Base-by-base conservation (phyloP, 2,329 filamentous ascomycete species). In the Simplicillium aogashimaense region DNA sequence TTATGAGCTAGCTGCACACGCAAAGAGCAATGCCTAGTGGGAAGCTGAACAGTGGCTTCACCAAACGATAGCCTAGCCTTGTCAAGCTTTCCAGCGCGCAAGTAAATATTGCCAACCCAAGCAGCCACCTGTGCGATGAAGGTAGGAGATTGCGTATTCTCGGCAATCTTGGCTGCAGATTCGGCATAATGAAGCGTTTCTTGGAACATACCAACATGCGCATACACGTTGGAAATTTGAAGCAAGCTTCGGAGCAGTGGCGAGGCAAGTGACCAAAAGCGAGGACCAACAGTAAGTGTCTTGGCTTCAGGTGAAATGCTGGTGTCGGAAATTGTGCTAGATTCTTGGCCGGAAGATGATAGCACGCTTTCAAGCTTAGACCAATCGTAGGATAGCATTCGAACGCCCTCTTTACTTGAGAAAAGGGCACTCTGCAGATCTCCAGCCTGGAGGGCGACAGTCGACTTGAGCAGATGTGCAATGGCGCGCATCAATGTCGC, bases 151-250 rank as follows among this genome's bases (percentile, higher is more conserved):
- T 74, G 67, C 8, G 84, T 75, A n/a, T 74, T 76, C 43, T 73
- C 70, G 16, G 86, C 86, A 44, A 94, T 75, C 52, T 83, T 86
- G 40, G 83, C 69, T 0, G 88, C 88, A 51, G 92, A 84, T 49
- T 95, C 83, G 2, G 83, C 81, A 50, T 94, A 94, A 56, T 89
- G 92, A 1, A 90, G 65, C 2, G 90, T 90, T 57, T 97, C 90
- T 44, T 86, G 81, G 47, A 88, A 86, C 61, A 94, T 75, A 20
- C 92, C 92, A 46, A 92, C 76, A 47, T 94, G 83, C 1, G 83
- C 78, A 50, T 89, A 95, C 1, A 94, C 67, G 4, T 74, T 73
- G 1, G 87, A 87, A 3, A 95, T 73, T 43, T 88, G 81, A 44
- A 81, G 62, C 12, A 94, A 66, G 41, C 80, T 78, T 25, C 76